Evolutionary conservation across 1,284 basidiomycete species (phyloP).

Genomic region (Coniferiporia weirii): DNA sequence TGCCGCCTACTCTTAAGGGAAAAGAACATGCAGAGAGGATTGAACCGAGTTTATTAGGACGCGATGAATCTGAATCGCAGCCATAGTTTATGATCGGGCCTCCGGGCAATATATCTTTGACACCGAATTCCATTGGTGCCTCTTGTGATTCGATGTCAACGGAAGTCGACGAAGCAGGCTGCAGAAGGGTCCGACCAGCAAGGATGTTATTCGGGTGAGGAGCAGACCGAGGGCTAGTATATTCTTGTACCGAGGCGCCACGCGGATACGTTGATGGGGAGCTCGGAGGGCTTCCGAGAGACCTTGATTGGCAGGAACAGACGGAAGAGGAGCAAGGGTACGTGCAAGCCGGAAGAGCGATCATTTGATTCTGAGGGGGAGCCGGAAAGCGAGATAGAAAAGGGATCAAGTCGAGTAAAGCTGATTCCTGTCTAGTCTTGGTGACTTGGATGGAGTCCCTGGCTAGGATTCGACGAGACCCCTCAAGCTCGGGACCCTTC

Average conservation of each 20-base stretch:
- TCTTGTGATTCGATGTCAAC: too few species aligned
- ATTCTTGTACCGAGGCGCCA: background rate
- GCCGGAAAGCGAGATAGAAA: background rate
- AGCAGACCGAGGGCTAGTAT: background rate
- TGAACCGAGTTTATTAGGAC: background rate
- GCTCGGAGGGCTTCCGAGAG: background rate
- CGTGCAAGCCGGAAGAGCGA: background rate
- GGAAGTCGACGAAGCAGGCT: too few species aligned
- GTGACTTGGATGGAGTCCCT: slow-evolving; percentile 3
- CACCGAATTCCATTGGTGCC: background rate
- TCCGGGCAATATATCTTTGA: background rate
- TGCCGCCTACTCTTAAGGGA: background rate
- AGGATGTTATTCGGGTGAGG: too few species aligned
- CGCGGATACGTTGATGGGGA: background rate
- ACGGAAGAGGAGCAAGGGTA: background rate
- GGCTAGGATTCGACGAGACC: background rate
- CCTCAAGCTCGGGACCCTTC: background rate
- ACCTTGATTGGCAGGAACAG: background rate
- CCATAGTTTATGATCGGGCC: background rate
- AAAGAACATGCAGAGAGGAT: background rate
- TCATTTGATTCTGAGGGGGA: background rate
- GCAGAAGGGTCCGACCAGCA: too few species aligned
- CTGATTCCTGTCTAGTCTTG: background rate
- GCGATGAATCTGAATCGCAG: background rate
- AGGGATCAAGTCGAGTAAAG: slow-evolving; percentile 5